These are phyloP conservation scores for Pythium rhizo-oryzae DNA, from an alignment of 352 stramenopile genomes.

Conservation along the genomic window DNA sequence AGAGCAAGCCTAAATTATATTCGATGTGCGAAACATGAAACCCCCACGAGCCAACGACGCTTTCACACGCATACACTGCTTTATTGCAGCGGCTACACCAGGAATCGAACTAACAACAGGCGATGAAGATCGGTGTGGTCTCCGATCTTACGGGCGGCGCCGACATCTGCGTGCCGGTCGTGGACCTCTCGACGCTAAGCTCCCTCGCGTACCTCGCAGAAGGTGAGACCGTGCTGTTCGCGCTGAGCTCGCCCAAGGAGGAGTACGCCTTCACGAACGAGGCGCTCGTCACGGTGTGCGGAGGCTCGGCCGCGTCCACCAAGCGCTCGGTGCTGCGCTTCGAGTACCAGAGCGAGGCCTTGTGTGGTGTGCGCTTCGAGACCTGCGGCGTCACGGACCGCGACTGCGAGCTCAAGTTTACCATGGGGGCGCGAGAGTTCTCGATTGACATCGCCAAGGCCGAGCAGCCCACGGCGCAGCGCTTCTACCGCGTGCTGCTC, in stretches of 20 bases:
- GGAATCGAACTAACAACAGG: background rate
- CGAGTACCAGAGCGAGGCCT: slow-evolving; percentile 40
- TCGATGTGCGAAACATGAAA: background rate
- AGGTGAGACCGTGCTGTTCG: slow-evolving; percentile 50
- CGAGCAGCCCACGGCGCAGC: slow-evolving; percentile 47
- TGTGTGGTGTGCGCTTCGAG: slow-evolving; percentile 48
- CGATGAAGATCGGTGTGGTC: background rate
- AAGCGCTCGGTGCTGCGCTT: slow-evolving; percentile 44
- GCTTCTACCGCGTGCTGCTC: slow-evolving; percentile 56
- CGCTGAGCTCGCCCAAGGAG: slow-evolving; percentile 59
- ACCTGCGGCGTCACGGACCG: slow-evolving; percentile 57
- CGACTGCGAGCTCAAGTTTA: slow-evolving; percentile 72
- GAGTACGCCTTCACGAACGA: slow-evolving; percentile 71
- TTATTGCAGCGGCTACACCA: background rate
- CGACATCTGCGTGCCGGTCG: slow-evolving; percentile 52
- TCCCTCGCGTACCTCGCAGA: slow-evolving; percentile 41
- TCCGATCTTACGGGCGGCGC: slow-evolving; percentile 48
- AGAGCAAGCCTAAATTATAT: too few species aligned
- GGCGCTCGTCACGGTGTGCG: slow-evolving; percentile 43
- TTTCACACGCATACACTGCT: too few species aligned
- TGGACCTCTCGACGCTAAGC: slow-evolving; percentile 35
- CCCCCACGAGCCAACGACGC: background rate
- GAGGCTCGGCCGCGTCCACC: slow-evolving; percentile 48
- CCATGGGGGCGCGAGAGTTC: slow-evolving; percentile 39
- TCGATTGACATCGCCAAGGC: slow-evolving; percentile 60